Base-by-base conservation (phyloP, 1,284 basidiomycete genomes). In the Cutaneotrichosporon spelunceum region DNA sequence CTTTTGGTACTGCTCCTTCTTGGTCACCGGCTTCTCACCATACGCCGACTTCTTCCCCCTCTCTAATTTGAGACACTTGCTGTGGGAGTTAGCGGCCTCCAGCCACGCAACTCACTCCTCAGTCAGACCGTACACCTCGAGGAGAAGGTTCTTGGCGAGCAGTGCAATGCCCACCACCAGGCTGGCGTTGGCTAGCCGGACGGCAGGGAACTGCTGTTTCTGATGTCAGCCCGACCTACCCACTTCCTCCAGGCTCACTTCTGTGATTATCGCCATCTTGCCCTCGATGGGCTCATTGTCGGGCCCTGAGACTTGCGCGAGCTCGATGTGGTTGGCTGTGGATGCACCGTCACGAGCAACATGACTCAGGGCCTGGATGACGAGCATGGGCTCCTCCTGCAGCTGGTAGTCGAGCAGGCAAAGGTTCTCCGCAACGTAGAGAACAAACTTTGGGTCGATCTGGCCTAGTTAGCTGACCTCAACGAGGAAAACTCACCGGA, bases 361-460 rank as follows among this genome's bases (percentile, higher is more conserved):
- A 13, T 84, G 82, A 4, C 90, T 93, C 53, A 97, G 83, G 57
- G 86, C 84, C 66, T 88, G 88, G 70, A 97, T 85, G 21, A 98
- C 87, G 0, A 88, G 85, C 61, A 98, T 82, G 4, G 89, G 87
- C 80, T 99, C 96, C 75, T 99, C 96, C 71, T 89, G 87, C 1
- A 90, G 89, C 80, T 93, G 96, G 82, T 94, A 98, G 53, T 97
- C 93, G 61, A 99, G 85, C 1, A 87, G 82, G 0, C 92, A 85
- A 61, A 99, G 87, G 72, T 96, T 97, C 76, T 99, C 96, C 0
- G 91, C 89, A 83, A 98, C 88, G 78, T 91, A 99, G 52, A 92
- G 87, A 0, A 84, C 84, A 69, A 98, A 91, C 30, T 88, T 85
- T 30, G 93, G 82, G 68, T 93, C 88, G 62, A 88, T 85, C 87